A percentile compares a stretch with the other conserved stretches of the same genome.
Evolutionary conservation across 208 protist species (phyloP).

Genomic region (Crithidia thermophila): DNA sequence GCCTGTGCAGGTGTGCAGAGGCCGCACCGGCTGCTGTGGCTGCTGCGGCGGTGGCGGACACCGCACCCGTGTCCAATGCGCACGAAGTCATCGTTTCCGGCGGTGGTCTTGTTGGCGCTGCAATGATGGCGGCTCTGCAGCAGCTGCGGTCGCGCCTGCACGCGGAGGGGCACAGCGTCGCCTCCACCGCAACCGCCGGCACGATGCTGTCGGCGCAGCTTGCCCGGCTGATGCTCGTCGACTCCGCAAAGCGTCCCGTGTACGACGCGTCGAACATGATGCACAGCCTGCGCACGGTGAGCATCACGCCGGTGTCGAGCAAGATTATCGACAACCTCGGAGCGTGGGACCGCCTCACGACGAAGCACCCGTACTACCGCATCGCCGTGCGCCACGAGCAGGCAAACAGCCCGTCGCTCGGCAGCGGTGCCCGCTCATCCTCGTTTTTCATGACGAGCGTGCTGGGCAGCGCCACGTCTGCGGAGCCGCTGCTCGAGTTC

Average conservation of each 20-base stretch:
- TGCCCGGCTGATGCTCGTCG: constrained; percentile 61
- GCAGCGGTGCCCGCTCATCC: constrained; percentile 37
- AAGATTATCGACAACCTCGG: constrained; percentile 82
- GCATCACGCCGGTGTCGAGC: constrained; percentile 82
- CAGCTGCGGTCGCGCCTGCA: constrained; percentile 58
- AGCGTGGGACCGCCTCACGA: constrained; percentile 65
- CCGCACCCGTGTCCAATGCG: no score
- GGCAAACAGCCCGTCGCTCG: constrained; percentile 59
- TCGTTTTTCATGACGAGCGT: constrained; percentile 65
- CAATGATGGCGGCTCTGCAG: constrained; percentile 75
- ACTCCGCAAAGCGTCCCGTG: constrained; percentile 44
- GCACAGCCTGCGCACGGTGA: constrained; percentile 78
- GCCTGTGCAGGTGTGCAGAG: neutral
- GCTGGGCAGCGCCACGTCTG: constrained; percentile 42
- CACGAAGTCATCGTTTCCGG: constrained; percentile 79
- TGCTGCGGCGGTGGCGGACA: no score
- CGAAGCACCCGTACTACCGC: constrained; percentile 88
- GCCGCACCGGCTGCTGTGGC: neutral
- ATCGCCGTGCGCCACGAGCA: constrained; percentile 87
- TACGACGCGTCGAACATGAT: constrained; percentile 71
- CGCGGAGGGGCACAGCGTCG: neutral
- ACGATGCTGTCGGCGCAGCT: constrained; percentile 35
- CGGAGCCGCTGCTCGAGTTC: constrained; percentile 79
- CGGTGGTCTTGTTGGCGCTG: constrained; percentile 75
- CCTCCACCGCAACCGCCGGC: neutral